Base-by-base conservation (phyloP, 371 early-diverging fungal genomes). In the Mucor velutinosus region DNA sequence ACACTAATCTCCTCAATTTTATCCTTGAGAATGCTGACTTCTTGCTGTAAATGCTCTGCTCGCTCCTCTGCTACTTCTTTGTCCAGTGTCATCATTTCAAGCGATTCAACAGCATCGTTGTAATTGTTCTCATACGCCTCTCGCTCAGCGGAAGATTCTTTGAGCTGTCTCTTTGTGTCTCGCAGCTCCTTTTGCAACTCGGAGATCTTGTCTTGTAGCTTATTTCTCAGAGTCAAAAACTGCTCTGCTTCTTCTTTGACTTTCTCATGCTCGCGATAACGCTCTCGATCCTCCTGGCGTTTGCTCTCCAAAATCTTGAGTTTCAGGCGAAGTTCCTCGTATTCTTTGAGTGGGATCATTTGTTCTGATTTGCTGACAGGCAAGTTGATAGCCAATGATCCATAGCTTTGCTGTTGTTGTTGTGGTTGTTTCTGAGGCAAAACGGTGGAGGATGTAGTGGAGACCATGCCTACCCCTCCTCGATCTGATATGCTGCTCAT, bases 11-110 rank as follows among this genome's bases (percentile, higher is more conserved):
- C 97, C 37, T 90, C 95, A 4, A 94, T 79, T 66, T 87, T 87
- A 65, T 96, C 95, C 66, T 92, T 92, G 17, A 94, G 74, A 32
- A 82, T 70, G 43, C 83, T 80, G 1, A 89, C 82, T 70, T 96
- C 95, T 32, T 89, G 90, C 67, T 89, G 86, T 65, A 94, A 59
- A 29, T 87, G 76, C 51, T 96, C 96, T 12, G 92, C 91, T 21
- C 85, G 81, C 71, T 96, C 96, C 63, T 95, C 96, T 1, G 95
- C 96, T 77, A 95, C 87, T 76, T 97, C 96, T 74, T 93, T 93
- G 76, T 97, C 97, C 23, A 97, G 69, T 3, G 94, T 85, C 70
- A 93, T 80, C 82, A 94, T 89, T 74, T 97, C 98, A 77, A 96
- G 75, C 2, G 86, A 81, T 39, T 95, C 95, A 17, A 84, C 62